Conservation (phyloP, 441 rosid genomes). For the Euphorbia corollata region DNA sequence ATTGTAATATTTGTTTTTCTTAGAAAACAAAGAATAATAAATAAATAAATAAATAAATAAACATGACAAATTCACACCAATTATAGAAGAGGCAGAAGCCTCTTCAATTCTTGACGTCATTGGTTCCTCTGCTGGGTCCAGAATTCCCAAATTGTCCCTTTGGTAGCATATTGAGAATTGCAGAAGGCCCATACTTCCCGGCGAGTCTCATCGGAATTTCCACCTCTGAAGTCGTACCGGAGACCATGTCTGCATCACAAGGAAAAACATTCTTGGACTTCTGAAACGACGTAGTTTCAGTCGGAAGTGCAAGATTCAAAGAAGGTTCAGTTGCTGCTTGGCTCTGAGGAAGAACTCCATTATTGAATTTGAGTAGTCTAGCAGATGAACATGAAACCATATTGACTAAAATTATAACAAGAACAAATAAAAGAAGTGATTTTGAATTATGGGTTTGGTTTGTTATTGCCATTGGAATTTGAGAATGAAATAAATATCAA, state of each 20-base stretch:
- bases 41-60: neutral
- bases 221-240: neutral
- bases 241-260: neutral
- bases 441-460: neutral
- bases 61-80: neutral
- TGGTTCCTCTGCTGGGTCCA: constrained; percentile 43
- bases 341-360: neutral
- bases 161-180: constrained; percentile 45
- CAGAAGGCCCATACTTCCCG: constrained; percentile 21
- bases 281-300: neutral
- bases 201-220: constrained; percentile 2
- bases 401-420: neutral
- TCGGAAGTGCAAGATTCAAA: constrained; percentile 25
- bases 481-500: neutral
- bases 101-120: constrained; percentile 32
- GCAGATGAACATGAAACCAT: constrained; percentile 3
- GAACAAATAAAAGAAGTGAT: neutral
- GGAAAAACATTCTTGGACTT: neutral
- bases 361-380: neutral
- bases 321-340: constrained; percentile 13
- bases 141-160: constrained; percentile 44
- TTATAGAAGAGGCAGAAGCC: neutral
- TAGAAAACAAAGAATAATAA: neutral
- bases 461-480: constrained; percentile 7
- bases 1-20: neutral